Evolutionary conservation across 768 basidiomycete genomes (phyloP).

Genomic region (Boletus huronensis): DNA sequence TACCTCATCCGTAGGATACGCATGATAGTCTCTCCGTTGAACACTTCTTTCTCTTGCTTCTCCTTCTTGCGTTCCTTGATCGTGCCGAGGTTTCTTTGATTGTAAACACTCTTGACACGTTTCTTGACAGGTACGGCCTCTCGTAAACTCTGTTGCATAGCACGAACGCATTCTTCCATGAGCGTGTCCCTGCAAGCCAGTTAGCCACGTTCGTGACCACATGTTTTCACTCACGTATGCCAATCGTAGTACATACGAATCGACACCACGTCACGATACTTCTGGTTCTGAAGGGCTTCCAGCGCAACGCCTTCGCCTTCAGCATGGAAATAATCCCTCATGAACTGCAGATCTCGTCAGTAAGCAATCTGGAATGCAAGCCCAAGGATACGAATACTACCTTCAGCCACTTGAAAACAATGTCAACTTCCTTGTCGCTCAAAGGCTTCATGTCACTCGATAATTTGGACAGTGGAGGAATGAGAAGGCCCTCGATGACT

Average conservation of each 20-base stretch:
- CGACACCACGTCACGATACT: slow-evolving; percentile 87
- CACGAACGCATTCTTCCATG: slow-evolving; percentile 94
- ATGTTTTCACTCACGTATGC: slow-evolving; percentile 62
- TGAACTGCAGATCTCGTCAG: slow-evolving; percentile 52
- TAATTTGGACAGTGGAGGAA: slow-evolving; percentile 84
- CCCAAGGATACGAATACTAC: slow-evolving; percentile 34
- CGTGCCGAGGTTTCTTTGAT: slow-evolving; percentile 92
- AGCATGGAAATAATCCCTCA: slow-evolving; percentile 93
- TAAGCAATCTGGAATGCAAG: not conserved
- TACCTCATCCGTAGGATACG: slow-evolving; percentile 95
- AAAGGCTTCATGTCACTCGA: slow-evolving; percentile 89
- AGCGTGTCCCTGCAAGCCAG: slow-evolving; percentile 56
- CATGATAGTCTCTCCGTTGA: slow-evolving; percentile 86
- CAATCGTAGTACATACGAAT: slow-evolving; percentile 96
- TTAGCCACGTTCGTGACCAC: slow-evolving; percentile 7
- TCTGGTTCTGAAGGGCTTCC: slow-evolving; percentile 86
- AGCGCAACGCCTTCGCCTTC: slow-evolving; percentile 88
- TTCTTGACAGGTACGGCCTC: slow-evolving; percentile 75
- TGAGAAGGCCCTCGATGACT: slow-evolving; percentile 81
- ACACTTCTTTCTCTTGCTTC: slow-evolving; percentile 71
- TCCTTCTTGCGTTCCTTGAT: slow-evolving; percentile 93
- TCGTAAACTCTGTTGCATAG: slow-evolving; percentile 87
- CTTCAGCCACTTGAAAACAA: slow-evolving; percentile 99
- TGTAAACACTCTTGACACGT: slow-evolving; percentile 88
- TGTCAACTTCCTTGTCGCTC: slow-evolving; percentile 94